Percentiles rank a stretch among this genome's conserved stretches.
Conservation (phyloP, 352 stramenopile genomes). For the Plasmopara muralis region DNA sequence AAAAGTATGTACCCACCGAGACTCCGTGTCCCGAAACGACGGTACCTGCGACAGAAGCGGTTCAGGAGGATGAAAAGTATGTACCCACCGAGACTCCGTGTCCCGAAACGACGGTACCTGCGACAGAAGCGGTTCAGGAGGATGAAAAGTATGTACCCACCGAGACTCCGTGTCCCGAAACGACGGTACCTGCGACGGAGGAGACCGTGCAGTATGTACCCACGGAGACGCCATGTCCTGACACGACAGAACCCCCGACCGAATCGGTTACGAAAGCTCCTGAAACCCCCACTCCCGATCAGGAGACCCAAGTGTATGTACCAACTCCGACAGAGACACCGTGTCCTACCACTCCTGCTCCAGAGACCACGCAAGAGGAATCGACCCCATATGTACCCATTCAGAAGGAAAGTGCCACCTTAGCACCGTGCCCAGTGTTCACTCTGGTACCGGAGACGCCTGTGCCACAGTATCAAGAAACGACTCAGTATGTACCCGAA, state of each 20-base stretch:
- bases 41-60: too few species aligned
- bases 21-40: too few species aligned
- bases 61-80: too few species aligned
- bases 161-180: too few species aligned
- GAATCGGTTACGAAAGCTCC: neutral
- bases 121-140: too few species aligned
- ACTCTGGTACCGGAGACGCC: constrained; percentile 14
- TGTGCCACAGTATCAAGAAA: constrained; percentile 5
- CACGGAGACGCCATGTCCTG: constrained; percentile 3
- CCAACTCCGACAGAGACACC: constrained; percentile 1
- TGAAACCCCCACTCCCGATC: too few species aligned
- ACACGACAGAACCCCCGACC: constrained; percentile 6
- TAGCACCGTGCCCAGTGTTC: constrained; percentile 2
- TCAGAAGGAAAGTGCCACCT: neutral
- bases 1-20: constrained; percentile 1
- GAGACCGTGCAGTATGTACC: neutral
- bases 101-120: too few species aligned
- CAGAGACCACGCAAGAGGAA: constrained; percentile 1
- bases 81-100: too few species aligned
- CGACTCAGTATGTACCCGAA: neutral
- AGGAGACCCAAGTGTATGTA: neutral
- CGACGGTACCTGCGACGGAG: neutral
- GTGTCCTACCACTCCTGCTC: neutral
- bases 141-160: too few species aligned
- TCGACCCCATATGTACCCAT: constrained; percentile 1